Conservation (phyloP, 805 yeast genomes). For the Saccharomyces kudriavzevii region DNA sequence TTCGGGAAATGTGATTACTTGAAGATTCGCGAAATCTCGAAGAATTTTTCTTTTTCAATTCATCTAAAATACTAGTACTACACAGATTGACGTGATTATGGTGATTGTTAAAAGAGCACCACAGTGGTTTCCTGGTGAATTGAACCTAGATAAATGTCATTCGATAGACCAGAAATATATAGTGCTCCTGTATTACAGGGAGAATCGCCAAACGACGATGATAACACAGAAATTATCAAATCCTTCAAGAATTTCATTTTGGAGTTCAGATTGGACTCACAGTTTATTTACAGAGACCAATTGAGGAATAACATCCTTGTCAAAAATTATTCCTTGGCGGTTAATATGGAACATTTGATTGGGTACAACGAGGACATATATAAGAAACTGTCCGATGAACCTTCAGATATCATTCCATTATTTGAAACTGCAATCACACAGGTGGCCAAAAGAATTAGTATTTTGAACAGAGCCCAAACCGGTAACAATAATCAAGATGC, state of each 20-base stretch:
- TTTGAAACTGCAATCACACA: slow-evolving; percentile 79
- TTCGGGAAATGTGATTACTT: background rate
- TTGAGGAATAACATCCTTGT: slow-evolving; percentile 78
- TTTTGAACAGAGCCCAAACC: slow-evolving; percentile 25
- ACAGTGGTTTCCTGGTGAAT: background rate
- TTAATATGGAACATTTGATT: slow-evolving; percentile 76
- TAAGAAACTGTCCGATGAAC: slow-evolving; percentile 76
- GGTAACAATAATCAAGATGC: slow-evolving; percentile 9
- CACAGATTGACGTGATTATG: background rate
- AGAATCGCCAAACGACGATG: slow-evolving; percentile 56
- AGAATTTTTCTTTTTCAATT: background rate
- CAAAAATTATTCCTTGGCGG: slow-evolving; percentile 61
- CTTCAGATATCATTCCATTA: slow-evolving; percentile 77
- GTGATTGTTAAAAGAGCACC: too few relatives aligned
- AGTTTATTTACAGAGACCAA: slow-evolving; percentile 84
- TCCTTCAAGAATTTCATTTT: slow-evolving; percentile 76
- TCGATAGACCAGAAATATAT: slow-evolving; percentile 62
- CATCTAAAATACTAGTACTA: background rate
- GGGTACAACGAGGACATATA: slow-evolving; percentile 84
- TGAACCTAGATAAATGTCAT: slow-evolving; percentile 43
- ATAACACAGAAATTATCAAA: slow-evolving; percentile 58
- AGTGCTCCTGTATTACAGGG: slow-evolving; percentile 85
- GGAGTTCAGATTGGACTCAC: slow-evolving; percentile 76
- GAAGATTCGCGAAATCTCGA: background rate
- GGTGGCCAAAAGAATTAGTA: slow-evolving; percentile 65